These are phyloP conservation scores for Erigeron philadelphicus DNA, from an alignment of 140 eudicot species.

Conservation along the genomic window DNA sequence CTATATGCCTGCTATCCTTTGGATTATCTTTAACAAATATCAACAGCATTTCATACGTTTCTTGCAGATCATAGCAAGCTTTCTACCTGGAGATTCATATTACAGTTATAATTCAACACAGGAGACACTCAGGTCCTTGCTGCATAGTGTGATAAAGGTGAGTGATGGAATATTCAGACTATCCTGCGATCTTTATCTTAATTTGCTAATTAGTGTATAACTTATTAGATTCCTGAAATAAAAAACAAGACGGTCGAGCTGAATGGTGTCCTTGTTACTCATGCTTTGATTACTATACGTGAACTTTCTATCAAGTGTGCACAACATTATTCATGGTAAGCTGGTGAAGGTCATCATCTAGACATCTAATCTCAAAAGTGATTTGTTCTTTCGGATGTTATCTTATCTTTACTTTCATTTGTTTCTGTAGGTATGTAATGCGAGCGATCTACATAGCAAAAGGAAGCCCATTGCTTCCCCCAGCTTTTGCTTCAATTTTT, in stretches of 20 bases:
- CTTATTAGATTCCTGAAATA: constrained; percentile 62
- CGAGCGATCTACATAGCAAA: constrained; percentile 90
- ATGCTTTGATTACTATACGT: constrained; percentile 81
- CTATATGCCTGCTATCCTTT: neutral
- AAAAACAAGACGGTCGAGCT: constrained; percentile 75
- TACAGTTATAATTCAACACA: constrained; percentile 79
- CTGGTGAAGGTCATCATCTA: neutral
- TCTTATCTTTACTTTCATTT: constrained; percentile 12
- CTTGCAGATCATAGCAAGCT: constrained; percentile 83
- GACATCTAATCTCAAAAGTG: constrained; percentile 8
- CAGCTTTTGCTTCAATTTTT: constrained; percentile 86
- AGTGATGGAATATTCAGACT: constrained; percentile 13
- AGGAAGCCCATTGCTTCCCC: constrained; percentile 97
- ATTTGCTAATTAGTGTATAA: constrained; percentile 15
- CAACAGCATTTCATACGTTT: constrained; percentile 20
- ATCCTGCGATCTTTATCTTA: constrained; percentile 1
- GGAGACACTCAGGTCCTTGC: constrained; percentile 78
- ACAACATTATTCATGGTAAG: constrained; percentile 88
- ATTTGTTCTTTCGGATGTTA: constrained; percentile 1
- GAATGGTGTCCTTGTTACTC: constrained; percentile 92
- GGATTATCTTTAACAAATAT: neutral
- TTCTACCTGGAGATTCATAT: constrained; percentile 83
- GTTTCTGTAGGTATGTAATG: constrained; percentile 67
- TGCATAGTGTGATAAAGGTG: constrained; percentile 96
- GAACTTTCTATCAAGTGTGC: constrained; percentile 89